phyloP scores from a whole-genome alignment of 2,329 filamentous ascomycete species.

The Penicillium sp. region DNA sequence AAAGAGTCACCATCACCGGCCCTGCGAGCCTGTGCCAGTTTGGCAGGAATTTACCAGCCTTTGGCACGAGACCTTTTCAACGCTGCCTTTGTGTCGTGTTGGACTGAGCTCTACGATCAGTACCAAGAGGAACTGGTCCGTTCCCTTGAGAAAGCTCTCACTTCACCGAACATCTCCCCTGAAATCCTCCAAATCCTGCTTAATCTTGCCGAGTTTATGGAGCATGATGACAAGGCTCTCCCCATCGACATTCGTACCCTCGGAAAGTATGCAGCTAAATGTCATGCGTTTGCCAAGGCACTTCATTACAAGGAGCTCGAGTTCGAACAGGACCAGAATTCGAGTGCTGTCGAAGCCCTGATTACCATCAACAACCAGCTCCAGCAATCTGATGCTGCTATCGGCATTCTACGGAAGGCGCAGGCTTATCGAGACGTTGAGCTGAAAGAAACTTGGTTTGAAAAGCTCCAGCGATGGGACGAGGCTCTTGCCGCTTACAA shows the following conservation, averaged over 20 bases:
- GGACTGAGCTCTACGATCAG: slow-evolving; percentile 94
- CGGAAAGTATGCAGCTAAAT: slow-evolving; percentile 90
- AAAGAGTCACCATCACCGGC: slow-evolving; percentile 96
- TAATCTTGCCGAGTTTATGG: slow-evolving; percentile 98
- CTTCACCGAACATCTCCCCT: slow-evolving; percentile 89
- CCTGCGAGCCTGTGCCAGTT: slow-evolving; percentile 80
- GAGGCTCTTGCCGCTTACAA: slow-evolving; percentile 91
- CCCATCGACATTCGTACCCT: slow-evolving; percentile 95
- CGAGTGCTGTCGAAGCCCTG: slow-evolving; percentile 87
- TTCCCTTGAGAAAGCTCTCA: slow-evolving; percentile 92
- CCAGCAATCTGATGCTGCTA: slow-evolving; percentile 96
- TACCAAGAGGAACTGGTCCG: slow-evolving; percentile 95
- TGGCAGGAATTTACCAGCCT: slow-evolving; percentile 86
- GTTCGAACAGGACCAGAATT: slow-evolving; percentile 95
- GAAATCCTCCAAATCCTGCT: slow-evolving; percentile 91
- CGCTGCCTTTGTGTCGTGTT: slow-evolving; percentile 96
- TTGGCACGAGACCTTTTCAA: slow-evolving; percentile 95
- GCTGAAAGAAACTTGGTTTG: slow-evolving; percentile 96
- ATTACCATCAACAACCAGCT: slow-evolving; percentile 99
- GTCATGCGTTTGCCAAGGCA: slow-evolving; percentile 96
- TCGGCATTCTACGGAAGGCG: slow-evolving; percentile 92
- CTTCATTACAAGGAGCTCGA: slow-evolving; percentile 98
- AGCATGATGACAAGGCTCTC: slow-evolving; percentile 96
- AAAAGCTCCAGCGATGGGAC: slow-evolving; percentile 97
- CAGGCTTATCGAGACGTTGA: slow-evolving; percentile 95